Evolutionary conservation across 108 stramenopile genomes (phyloP).

Genomic region (Conticribra guillardii): DNA sequence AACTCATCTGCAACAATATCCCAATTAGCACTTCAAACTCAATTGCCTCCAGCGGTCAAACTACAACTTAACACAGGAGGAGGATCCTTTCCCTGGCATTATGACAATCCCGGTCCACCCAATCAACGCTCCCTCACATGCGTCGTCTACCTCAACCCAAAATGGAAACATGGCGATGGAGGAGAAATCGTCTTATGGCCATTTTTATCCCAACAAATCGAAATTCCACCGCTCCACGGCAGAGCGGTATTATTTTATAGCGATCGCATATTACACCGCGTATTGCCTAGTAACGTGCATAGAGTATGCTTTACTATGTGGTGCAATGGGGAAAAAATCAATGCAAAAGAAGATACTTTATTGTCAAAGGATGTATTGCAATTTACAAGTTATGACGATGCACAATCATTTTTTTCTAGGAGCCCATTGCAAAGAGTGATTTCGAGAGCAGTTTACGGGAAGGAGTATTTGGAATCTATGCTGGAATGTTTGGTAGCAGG

Average conservation of each 20-base stretch:
- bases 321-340: conserved; percentile 17
- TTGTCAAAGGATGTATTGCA: conserved; percentile 32
- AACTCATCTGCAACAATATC: background rate
- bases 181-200: conserved; percentile 43
- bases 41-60: conserved; percentile 29
- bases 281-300: conserved; percentile 24
- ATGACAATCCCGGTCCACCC: conserved; percentile 45
- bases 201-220: conserved; percentile 20
- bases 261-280: conserved; percentile 36
- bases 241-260: conserved; percentile 44
- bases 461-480: conserved; percentile 37
- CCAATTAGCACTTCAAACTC: conserved; percentile 20
- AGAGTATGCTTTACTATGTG: conserved; percentile 43
- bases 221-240: conserved; percentile 33
- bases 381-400: conserved; percentile 39
- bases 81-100: conserved; percentile 39
- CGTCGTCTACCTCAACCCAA: conserved; percentile 47
- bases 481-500: conserved; percentile 28
- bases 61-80: conserved; percentile 37
- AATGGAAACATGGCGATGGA: conserved; percentile 49
- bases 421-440: conserved; percentile 33
- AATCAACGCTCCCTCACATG: conserved; percentile 49
- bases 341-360: conserved; percentile 19
- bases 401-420: conserved; percentile 30
- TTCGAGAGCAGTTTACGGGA: conserved; percentile 39